Evolutionary conservation across 495 filamentous ascomycete species (phyloP), one percentile per base, ranked within the genome.

Genomic region (Apiosordaria backusii): DNA sequence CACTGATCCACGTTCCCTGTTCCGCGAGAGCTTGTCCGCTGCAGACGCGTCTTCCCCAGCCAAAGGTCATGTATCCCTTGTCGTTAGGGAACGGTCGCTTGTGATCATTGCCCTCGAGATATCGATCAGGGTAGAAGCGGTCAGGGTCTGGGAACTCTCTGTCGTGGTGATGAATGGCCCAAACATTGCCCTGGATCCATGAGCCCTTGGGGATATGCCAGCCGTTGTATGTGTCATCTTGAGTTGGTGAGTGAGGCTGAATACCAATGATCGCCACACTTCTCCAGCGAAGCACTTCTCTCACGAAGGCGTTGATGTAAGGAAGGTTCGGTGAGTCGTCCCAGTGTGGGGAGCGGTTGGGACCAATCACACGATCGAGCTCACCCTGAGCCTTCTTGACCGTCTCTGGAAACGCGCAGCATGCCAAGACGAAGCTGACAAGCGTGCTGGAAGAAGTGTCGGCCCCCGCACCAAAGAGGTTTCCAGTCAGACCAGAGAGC

Each of bases 381-480:
- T 89, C 87, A 45, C 78, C 79, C 22, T 77, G 75, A 1, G 75
- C 75, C 9, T 74, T 72, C 7, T 70, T 58, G 35, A 84, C 72
- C 23, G 80, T 74, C 29, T 82, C 77, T 2, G 83, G 83, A 62
- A 85, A 88, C 58, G 76, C 83, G 62, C 76, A 83, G 74, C 89
- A 83, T 9, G 86, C 87, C 2, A 90, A 80, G 7, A 90, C 76
- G 40, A 87, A 87, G 16, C 83, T 87, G 70, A 86, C 83, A 25
- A 90, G 75, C 0, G 87, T 88, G 50, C 84, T 84, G 9, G 86
- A 86, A 3, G 86, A 88, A 5, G 88, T 90, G 75, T 90, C 88
- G 27, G 83, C 82, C 26, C 88, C 88, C 13, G 88, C 88, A 0
- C 86, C 87, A 65, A 89, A 89, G 45, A 90, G 76, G 50, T 85